Conservation (phyloP, 1,284 basidiomycete species). For the Leccinum subrobustum region DNA sequence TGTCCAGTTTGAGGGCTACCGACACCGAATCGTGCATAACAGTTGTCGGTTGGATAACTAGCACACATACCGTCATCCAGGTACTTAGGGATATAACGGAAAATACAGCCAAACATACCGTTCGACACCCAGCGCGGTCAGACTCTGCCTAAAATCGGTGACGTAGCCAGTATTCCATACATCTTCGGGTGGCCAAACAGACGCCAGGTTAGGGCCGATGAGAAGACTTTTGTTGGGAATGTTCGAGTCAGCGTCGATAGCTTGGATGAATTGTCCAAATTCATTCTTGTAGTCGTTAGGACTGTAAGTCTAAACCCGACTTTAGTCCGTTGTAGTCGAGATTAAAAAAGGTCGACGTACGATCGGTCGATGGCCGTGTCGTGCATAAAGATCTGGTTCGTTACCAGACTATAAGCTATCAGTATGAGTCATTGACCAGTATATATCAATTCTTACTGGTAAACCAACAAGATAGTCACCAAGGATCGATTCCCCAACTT, state of each 20-base stretch:
- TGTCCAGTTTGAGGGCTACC: background rate
- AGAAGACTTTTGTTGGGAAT: background rate
- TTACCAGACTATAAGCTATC: background rate
- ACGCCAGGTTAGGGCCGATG: background rate
- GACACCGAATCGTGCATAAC: background rate
- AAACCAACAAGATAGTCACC: background rate
- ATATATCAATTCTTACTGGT: background rate
- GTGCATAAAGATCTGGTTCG: background rate
- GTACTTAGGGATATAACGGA: background rate
- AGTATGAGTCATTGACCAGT: background rate
- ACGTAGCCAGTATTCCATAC: background rate
- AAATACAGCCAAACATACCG: background rate
- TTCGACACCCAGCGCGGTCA: background rate
- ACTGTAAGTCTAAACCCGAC: background rate
- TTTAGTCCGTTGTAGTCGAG: background rate
- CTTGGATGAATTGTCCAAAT: background rate
- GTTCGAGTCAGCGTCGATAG: background rate
- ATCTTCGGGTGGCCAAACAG: background rate
- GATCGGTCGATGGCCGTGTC: background rate
- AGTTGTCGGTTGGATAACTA: background rate
- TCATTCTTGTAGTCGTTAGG: background rate
- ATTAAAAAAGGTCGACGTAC: background rate
- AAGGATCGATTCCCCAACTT: background rate
- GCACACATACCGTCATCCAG: background rate
- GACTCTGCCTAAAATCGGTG: background rate